Evolutionary conservation across 2,329 filamentous ascomycete genomes (phyloP), one percentile per base, ranked within the genome.

Genomic region (Malbranchea cinnamomea): DNA sequence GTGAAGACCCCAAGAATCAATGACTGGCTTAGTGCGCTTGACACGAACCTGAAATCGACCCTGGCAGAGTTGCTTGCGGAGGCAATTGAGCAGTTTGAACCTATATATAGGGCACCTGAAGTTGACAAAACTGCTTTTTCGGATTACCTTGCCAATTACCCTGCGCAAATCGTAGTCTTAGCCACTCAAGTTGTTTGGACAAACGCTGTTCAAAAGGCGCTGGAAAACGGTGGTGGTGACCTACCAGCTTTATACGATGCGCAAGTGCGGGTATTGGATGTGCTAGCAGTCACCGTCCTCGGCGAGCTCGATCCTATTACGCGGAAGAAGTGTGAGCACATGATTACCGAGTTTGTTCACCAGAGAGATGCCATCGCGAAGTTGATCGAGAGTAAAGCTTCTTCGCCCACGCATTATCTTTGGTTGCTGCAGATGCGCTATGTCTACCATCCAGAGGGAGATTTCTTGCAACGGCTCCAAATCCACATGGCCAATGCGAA

Each of bases 361-460:
- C 91, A 99, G 55, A 79, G 89, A 37, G 89, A 98, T 53, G 72
- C 78, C 11, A 89, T 95, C 40, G 78, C 87, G 48, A 91, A 82
- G 54, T 71, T 99, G 15, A 69, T 85, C 27, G 68, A 77, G 26
- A 65, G 71, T 26, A 77, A 78, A 34, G 89, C 89, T 15, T 71
- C 66, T 30, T 74, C 76, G 6, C 66, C 82, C 10, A 78, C 70
- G 11, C 81, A 98, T 50, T 84, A 92, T 50, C 59, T 91, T 40
- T 99, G 89, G 89, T 71, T 94, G 30, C 63, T 95, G 20, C 84
- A 91, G 53, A 98, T 98, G 89, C 81, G 89, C 42, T 98, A 95
- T 51, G 73, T 91, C 26, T 95, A 95, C 56, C 68, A 68, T 12
- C 62, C 79, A 0, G 77, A 84, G 41, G 81, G 78, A n/a, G 81